These are phyloP conservation scores for Taphrina pruni DNA, from an alignment of 1,139 yeast species.

Conservation along the genomic window DNA sequence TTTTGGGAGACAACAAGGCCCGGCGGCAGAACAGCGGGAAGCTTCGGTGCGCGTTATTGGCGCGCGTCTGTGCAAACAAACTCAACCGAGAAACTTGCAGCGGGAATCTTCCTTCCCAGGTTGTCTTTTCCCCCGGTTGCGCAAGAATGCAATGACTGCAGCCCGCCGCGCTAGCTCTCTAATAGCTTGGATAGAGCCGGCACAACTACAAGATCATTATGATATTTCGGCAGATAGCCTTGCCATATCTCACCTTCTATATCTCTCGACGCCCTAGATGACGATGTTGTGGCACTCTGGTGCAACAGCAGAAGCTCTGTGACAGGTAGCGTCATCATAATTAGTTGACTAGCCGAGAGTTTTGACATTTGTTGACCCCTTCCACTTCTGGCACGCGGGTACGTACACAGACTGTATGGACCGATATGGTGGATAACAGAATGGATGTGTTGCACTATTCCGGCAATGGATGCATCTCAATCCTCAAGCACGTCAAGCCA, in stretches of 20 bases:
- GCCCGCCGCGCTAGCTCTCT: too few relatives aligned
- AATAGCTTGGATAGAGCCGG: neutral
- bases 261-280: too few relatives aligned
- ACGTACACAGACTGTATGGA: neutral
- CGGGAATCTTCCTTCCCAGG: neutral
- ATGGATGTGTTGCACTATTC: neutral
- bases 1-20: neutral
- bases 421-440: neutral
- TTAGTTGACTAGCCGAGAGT: neutral
- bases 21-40: too few relatives aligned
- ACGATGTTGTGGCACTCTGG: too few relatives aligned
- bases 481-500: conserved; percentile 1
- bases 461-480: neutral
- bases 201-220: neutral
- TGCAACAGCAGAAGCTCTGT: neutral
- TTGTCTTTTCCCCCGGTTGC: neutral
- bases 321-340: neutral
- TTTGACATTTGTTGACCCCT: neutral
- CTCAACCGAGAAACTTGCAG: neutral
- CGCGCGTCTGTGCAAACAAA: neutral
- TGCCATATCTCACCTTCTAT: too few relatives aligned
- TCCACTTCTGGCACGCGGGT: neutral
- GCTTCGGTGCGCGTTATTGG: neutral
- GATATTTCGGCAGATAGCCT: too few relatives aligned
- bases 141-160: neutral